Base-by-base conservation (phyloP, 1,284 basidiomycete genomes). In the Ceratobasidium theobromae region DNA sequence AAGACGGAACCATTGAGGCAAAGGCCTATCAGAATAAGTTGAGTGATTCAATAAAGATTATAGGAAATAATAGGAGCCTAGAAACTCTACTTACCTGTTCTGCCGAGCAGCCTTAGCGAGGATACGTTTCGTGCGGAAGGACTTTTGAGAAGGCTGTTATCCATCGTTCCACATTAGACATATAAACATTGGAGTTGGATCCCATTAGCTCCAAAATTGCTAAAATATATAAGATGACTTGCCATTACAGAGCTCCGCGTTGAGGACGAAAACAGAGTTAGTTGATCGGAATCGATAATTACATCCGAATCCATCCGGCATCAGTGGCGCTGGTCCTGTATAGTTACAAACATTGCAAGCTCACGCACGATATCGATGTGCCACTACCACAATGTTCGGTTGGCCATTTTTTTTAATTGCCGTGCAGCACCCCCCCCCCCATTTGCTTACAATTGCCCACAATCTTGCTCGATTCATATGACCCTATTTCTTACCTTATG, bases 1-100 rank as follows among this genome's bases (percentile, higher is more conserved):
- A 72, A 98, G 83, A 74, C 95, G 93, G 87, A 95, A 98, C 95
- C 95, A 98, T 76, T 96, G 93, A 71, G 95, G 95, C 71, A 98
- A 96, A 72, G 95, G 95, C 76, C 91, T 93, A 57, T n/a, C n/a
- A n/a, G n/a, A 33, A n/a, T 25, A 35, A 33, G n/a, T 23, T 9
- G 4, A 11, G 12, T 11, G 8, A 33, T 27, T 53, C 25, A 58
- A 21, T 11, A 11, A 14, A 67, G 30, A 70, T 53, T 70, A 69
- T 46, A 4, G 11, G 33, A 40, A 33, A 12, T 52, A 49, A 14
- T 53, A 49, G 32, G 23, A 28, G 67, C 51, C 35, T 51, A 46
- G 21, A 30, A 18, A 33, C 55, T 57, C 53, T 65, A 46, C 86
- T 72, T 74, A 95, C 92, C 96, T 86, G 86, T 99, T 99, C 85